Conservation (phyloP, 2,329 filamentous ascomycete genomes). For the Phyllachora maydis region DNA sequence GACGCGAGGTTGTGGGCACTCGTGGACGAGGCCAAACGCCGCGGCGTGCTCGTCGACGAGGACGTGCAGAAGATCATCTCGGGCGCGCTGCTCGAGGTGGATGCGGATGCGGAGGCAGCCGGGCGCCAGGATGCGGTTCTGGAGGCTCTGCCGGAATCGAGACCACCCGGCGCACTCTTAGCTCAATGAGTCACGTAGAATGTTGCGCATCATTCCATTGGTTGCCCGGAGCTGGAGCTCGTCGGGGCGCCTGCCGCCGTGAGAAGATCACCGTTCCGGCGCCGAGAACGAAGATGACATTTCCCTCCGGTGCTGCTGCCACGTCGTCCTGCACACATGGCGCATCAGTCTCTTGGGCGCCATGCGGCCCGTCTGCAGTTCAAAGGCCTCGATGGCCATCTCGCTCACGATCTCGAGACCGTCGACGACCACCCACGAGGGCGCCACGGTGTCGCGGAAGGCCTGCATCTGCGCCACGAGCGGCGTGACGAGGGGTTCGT, state of each 20-base stretch:
- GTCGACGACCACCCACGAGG: constrained; percentile 51
- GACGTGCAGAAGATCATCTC: constrained; percentile 9
- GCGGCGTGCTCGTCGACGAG: constrained; percentile 7
- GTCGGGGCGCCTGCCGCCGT: too few relatives aligned
- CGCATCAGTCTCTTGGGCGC: constrained; percentile 51
- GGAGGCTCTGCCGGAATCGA: too few relatives aligned
- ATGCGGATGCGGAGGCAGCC: too few relatives aligned
- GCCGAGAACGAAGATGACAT: too few relatives aligned
- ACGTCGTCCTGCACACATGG: constrained; percentile 25
- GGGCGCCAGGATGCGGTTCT: too few relatives aligned
- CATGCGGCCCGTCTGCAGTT: constrained; percentile 53
- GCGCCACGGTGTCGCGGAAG: constrained; percentile 22
- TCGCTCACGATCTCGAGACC: constrained; percentile 53
- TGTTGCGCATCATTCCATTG: too few relatives aligned
- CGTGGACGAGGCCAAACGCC: constrained; percentile 10
- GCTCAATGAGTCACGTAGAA: too few relatives aligned
- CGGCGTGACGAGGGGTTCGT: constrained; percentile 49
- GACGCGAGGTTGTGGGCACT: constrained; percentile 13
- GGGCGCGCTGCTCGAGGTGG: too few relatives aligned
- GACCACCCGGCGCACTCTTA: too few relatives aligned
- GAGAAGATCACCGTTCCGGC: too few relatives aligned
- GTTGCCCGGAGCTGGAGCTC: too few relatives aligned
- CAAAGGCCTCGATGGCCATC: constrained; percentile 58
- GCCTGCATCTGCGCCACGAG: constrained; percentile 43
- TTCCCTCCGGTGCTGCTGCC: constrained; percentile 14